A percentile compares a stretch with the other conserved stretches of the same genome.
phyloP scores from a whole-genome alignment of 768 basidiomycete genomes.

The Royoungia palumana region DNA sequence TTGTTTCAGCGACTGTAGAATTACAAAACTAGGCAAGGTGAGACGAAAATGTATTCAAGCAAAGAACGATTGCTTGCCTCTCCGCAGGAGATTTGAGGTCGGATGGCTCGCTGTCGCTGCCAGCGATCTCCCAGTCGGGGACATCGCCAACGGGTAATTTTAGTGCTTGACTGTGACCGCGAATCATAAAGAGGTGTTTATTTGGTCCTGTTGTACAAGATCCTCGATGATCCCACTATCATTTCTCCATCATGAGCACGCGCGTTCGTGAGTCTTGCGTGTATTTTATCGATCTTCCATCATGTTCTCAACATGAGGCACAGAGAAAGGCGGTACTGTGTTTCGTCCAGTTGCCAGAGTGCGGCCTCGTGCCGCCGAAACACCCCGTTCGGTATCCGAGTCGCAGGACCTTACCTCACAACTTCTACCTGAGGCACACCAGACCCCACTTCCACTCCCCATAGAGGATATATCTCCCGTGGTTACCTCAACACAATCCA shows the following conservation, averaged over 20 bases:
- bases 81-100: conserved; percentile 49
- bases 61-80: conserved; percentile 41
- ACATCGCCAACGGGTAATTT: conserved; percentile 54
- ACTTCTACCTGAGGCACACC: conserved; percentile 5
- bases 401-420: conserved; percentile 16
- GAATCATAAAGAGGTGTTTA: conserved; percentile 23
- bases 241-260: conserved; percentile 36
- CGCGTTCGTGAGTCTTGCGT: conserved; percentile 61
- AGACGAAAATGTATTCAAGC: not conserved
- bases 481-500: conserved; percentile 3
- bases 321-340: conserved; percentile 70
- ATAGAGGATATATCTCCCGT: not conserved
- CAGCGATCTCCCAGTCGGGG: conserved; percentile 59
- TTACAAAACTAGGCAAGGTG: conserved; percentile 45
- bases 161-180: conserved; percentile 25
- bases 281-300: not conserved
- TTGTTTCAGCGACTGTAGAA: conserved; percentile 68
- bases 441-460: not conserved
- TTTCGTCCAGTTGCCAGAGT: conserved; percentile 67
- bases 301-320: not conserved
- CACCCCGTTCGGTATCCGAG: conserved; percentile 8
- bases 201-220: conserved; percentile 26
- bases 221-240: not conserved
- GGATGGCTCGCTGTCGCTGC: conserved; percentile 38
- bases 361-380: conserved; percentile 41